phyloP scores from a whole-genome alignment of 2,329 filamentous ascomycete genomes.

The Claviceps humidiphila region DNA sequence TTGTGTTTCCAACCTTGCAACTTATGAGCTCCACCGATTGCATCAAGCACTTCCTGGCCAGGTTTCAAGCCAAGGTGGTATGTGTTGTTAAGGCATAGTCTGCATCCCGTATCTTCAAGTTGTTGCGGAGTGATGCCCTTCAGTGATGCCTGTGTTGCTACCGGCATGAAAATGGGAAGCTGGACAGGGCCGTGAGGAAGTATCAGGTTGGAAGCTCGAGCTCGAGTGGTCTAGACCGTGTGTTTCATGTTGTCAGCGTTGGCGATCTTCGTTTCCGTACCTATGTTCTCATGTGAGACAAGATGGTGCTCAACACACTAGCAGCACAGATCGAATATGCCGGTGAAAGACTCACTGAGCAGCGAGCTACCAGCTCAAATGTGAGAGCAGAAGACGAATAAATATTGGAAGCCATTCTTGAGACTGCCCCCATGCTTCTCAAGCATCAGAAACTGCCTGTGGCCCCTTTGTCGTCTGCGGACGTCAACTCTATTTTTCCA shows the following conservation, averaged over 20 bases:
- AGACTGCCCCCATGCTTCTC: slow-evolving; percentile 17
- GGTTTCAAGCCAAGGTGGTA: slow-evolving; percentile 94
- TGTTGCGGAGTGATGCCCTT: slow-evolving; percentile 92
- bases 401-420: slow-evolving; percentile 37
- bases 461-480: background rate
- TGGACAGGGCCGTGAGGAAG: slow-evolving; percentile 86
- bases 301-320: background rate
- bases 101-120: slow-evolving; percentile 76
- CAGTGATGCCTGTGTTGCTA: slow-evolving; percentile 89
- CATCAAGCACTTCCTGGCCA: slow-evolving; percentile 76
- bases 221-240: slow-evolving; percentile 66
- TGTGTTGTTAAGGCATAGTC: slow-evolving; percentile 92
- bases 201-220: slow-evolving; percentile 73
- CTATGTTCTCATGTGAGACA: background rate
- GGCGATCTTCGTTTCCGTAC: background rate
- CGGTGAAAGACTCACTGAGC: slow-evolving; percentile 49
- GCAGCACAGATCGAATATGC: background rate
- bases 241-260: background rate
- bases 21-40: slow-evolving; percentile 83
- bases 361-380: slow-evolving; percentile 65
- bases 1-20: slow-evolving; percentile 93
- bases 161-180: slow-evolving; percentile 95
- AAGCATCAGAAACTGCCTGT: background rate
- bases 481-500: slow-evolving; percentile 5
- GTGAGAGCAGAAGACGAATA: slow-evolving; percentile 53